Base-by-base conservation (phyloP, 495 filamentous ascomycete species). In the Lentithecium fluviatile region DNA sequence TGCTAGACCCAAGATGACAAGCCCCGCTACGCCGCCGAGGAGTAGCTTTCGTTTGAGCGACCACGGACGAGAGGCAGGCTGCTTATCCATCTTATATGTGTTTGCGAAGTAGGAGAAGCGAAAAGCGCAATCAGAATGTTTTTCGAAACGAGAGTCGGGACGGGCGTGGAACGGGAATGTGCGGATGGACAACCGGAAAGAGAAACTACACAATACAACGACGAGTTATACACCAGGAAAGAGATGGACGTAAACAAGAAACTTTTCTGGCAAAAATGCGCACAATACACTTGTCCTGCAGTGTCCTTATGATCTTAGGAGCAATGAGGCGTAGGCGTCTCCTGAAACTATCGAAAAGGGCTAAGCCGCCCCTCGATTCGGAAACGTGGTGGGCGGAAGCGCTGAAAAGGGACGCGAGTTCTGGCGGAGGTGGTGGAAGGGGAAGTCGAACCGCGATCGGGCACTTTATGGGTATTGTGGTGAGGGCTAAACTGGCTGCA, bases 1-100 rank as follows among this genome's bases (percentile, higher is more conserved):
- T 71, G 74, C 81, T 15, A 85, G 66, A 1, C 71, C 81, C 37
- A 84, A 53, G 21, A 81, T 66, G 2, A 80, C 23, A 7, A 79
- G 13, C 20, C 34, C 52, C 7, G 52, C 0, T n/a, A 72, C 46
- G 21, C 38, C 37, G 24, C 51, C 36, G 23, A 63, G 45, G n/a
- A 64, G 26, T 34, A 67, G 45, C 47, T 64, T 69, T 3, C 52
- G 50, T 19, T 52, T 51, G 46, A 56, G 57, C 1, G 66, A 56
- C 51, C 59, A 58, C 6, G 38, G 48, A 19, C 8, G 4, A 38
- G 15, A 12, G 24, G n/a, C 24, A 7, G 20, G 10, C 26, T 52
- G 43, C 42, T 29, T 11, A 6, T 32, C 17, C 56, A 60, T 60
- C 20, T 26, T 52, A 19, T 45, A 46, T 42, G 23, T 26, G 10